Evolutionary conservation across 106 monocot species (phyloP).

Genomic region (Vanilla planifolia): DNA sequence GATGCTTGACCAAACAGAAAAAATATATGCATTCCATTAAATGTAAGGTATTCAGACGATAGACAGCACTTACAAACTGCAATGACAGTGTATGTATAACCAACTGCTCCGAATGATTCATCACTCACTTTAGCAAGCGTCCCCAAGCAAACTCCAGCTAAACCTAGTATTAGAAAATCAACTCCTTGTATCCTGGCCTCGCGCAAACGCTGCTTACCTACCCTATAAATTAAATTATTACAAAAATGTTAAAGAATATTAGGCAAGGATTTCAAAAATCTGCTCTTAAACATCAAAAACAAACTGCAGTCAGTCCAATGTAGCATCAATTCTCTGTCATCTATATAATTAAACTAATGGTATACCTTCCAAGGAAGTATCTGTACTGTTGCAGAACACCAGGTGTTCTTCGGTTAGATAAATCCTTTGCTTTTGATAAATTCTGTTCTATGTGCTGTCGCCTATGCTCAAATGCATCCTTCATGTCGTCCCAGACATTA

Average conservation of each 20-base stretch:
- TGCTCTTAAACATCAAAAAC: constrained; percentile 2
- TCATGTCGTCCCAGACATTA: constrained; percentile 13
- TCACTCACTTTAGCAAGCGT: constrained; percentile 74
- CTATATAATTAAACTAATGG: background rate
- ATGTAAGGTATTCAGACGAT: too few species aligned
- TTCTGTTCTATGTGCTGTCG: constrained; percentile 29
- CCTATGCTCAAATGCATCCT: constrained; percentile 12
- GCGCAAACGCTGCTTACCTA: constrained; percentile 65
- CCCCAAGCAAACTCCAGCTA: constrained; percentile 77
- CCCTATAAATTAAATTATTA: constrained; percentile 25
- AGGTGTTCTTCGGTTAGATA: constrained; percentile 57
- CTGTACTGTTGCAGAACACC: constrained; percentile 50
- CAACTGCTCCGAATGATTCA: constrained; percentile 57
- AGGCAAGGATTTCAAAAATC: background rate
- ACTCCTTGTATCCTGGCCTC: constrained; percentile 76
- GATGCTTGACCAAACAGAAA: background rate
- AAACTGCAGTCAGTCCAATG: background rate
- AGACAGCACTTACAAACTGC: constrained; percentile 74
- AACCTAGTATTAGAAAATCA: constrained; percentile 65
- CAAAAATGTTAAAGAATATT: background rate
- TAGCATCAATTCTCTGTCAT: background rate
- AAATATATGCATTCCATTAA: background rate
- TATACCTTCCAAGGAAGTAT: constrained; percentile 75
- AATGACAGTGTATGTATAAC: constrained; percentile 83
- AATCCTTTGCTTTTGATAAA: constrained; percentile 42